Evolutionary conservation across 2,329 filamentous ascomycete genomes (phyloP).

Genomic region (Clarireedia paspali): DNA sequence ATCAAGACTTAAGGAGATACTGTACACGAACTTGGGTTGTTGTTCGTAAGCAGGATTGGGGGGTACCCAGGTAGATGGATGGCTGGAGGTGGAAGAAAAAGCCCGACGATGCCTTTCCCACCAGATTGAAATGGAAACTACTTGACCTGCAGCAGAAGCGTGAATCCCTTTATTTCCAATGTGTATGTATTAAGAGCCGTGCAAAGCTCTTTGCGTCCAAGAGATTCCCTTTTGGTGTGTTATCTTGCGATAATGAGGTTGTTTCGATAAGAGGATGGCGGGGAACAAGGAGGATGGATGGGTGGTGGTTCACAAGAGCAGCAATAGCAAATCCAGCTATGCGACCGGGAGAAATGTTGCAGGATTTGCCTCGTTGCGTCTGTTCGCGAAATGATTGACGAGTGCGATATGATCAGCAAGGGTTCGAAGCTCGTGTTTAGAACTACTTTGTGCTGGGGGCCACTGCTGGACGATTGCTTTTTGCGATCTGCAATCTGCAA

Average conservation of each 20-base stretch:
- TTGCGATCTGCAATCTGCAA: not conserved
- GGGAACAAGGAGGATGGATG: conserved; percentile 10
- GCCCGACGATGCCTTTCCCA: conserved; percentile 12
- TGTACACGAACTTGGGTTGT: not conserved
- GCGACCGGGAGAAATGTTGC: conserved; percentile 16
- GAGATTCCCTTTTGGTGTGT: not conserved
- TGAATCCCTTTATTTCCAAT: not conserved
- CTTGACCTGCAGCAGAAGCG: conserved; percentile 15
- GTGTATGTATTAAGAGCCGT: not conserved
- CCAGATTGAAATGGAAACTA: conserved; percentile 9
- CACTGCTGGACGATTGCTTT: not conserved
- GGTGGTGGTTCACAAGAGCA: conserved; percentile 3
- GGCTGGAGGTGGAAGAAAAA: conserved; percentile 16
- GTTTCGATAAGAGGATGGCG: conserved; percentile 21
- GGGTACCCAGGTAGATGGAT: conserved; percentile 19
- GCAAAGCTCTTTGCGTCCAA: not conserved
- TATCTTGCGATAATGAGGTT: conserved; percentile 11
- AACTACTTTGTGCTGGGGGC: not conserved
- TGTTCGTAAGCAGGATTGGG: conserved; percentile 3
- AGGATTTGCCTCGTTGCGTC: not conserved
- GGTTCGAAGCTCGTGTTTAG: not conserved
- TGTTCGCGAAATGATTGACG: not conserved
- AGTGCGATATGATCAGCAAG: not conserved
- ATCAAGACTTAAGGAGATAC: not conserved
- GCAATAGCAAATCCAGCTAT: conserved; percentile 5